These are phyloP conservation scores for Trichocladium uniseriatum DNA, from an alignment of 495 filamentous ascomycete species.

Conservation along the genomic window DNA sequence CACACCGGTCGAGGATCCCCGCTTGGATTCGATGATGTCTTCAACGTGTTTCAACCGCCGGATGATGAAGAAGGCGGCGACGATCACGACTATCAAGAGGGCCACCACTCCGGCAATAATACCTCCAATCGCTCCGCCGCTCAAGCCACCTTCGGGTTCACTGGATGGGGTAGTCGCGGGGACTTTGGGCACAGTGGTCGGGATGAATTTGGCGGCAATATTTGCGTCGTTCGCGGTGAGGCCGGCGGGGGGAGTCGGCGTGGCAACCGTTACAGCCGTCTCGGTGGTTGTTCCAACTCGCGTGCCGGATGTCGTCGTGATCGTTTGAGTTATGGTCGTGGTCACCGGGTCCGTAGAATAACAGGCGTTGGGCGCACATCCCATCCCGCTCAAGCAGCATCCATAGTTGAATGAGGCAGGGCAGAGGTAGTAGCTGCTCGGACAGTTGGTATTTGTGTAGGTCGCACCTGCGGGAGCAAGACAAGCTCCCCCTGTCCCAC, in stretches of 20 bases:
- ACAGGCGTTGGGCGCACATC: constrained; percentile 30
- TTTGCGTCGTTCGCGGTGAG: constrained; percentile 4
- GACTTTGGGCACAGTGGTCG: constrained; percentile 32
- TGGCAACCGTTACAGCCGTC: constrained; percentile 22
- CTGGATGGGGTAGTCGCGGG: constrained; percentile 1
- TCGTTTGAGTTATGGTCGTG: constrained; percentile 20
- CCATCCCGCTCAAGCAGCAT: constrained; percentile 33
- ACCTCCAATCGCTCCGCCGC: constrained; percentile 29
- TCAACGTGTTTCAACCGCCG: constrained; percentile 29
- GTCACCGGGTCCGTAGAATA: constrained; percentile 30
- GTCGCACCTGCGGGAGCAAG: constrained; percentile 22
- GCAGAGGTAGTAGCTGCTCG: constrained; percentile 29
- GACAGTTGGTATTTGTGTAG: constrained; percentile 21
- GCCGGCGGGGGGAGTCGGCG: constrained; percentile 18
- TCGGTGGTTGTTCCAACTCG: constrained; percentile 20
- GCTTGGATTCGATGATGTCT: constrained; percentile 24
- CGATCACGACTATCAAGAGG: constrained; percentile 29
- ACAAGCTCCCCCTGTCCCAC: constrained; percentile 20
- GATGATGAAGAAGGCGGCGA: constrained; percentile 31
- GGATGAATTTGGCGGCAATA: constrained; percentile 28
- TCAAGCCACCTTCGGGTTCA: constrained; percentile 22
- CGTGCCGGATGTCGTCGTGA: constrained; percentile 28
- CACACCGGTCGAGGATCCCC: constrained; percentile 20
- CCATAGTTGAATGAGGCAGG: constrained; percentile 30
- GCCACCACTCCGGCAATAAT: constrained; percentile 38